Base-by-base conservation (phyloP, 768 basidiomycete species). In the Xerocomellus amylosporus region DNA sequence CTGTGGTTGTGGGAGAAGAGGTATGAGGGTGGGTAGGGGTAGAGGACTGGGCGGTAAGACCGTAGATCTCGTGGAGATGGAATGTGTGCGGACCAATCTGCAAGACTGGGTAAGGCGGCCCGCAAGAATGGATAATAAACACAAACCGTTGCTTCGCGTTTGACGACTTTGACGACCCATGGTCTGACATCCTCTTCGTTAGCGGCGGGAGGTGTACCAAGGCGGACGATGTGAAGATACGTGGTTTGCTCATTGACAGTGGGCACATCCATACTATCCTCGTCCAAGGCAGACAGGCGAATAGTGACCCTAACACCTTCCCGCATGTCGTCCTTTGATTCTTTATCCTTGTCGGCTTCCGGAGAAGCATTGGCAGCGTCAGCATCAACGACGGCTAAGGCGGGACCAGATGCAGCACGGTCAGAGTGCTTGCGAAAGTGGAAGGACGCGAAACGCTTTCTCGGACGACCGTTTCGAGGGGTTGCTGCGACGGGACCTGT, bases 81-180 rank as follows among this genome's bases (percentile, higher is more conserved):
- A 98, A 98, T 0, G 92, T 93, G 65, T 95, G 93, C 6, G 87
- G 80, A 4, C 94, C 94, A 64, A 98, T 97, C 86, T 89, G n/a
- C 26, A 28, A 53, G 31, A 33, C 51, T 20, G n/a, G 8, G 13
- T 39, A 51, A 34, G 56, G 56, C 3, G 34, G 40, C 44, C 38
- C 42, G 42, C 17, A 45, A 20, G 20, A 14, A 44, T 45, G n/a
- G 7, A 38, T 38, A 20, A 42, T 45, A 50, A 49, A 44, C 53
- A 55, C 80, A 56, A 44, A 86, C 86, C 51, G 86, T 86, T 31
- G 94, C 94, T 70, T 98, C 94, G 41, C 94, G 82, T 68, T 93
- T 90, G 53, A 94, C 86, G 37, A 98, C 94, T 66, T 87, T 90
- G 67, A 96, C 90, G 19, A 94, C 85, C 93, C 93, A 98, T 3